Percentiles rank a stretch among this genome's conserved stretches.
Evolutionary conservation across 768 basidiomycete species (phyloP).

Genomic region (Nidularia pulvinata): DNA sequence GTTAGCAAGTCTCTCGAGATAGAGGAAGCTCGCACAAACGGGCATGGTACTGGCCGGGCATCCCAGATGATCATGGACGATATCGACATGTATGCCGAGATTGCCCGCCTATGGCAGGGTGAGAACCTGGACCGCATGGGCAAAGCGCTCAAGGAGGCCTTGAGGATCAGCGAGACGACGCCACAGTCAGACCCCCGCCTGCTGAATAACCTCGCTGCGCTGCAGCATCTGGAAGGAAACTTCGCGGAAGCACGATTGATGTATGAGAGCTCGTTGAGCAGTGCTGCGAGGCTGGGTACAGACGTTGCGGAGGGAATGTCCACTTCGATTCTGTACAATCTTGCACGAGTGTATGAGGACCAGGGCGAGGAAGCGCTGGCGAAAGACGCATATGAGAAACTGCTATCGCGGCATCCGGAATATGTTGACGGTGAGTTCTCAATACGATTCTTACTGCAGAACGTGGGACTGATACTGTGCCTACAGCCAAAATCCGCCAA

Average conservation of each 20-base stretch:
- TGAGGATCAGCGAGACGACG: slow-evolving; percentile 55
- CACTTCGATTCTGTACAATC: slow-evolving; percentile 87
- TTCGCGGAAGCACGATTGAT: slow-evolving; percentile 52
- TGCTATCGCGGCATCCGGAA: slow-evolving; percentile 90
- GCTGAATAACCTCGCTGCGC: slow-evolving; percentile 78
- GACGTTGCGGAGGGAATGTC: slow-evolving; percentile 68
- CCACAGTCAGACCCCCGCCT: slow-evolving; percentile 63
- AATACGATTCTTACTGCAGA: neutral
- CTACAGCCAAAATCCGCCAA: slow-evolving; percentile 87
- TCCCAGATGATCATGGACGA: slow-evolving; percentile 70
- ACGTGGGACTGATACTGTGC: neutral
- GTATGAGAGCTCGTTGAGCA: slow-evolving; percentile 77
- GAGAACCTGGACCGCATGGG: slow-evolving; percentile 75
- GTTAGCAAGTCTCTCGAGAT: slow-evolving; percentile 65
- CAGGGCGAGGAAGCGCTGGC: slow-evolving; percentile 72
- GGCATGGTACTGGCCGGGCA: slow-evolving; percentile 31
- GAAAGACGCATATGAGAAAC: slow-evolving; percentile 84
- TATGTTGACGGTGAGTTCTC: slow-evolving; percentile 84
- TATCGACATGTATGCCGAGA: slow-evolving; percentile 87
- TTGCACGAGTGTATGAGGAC: slow-evolving; percentile 91
- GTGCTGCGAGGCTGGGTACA: slow-evolving; percentile 40
- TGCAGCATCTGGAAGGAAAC: slow-evolving; percentile 71
- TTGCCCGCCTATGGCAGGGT: slow-evolving; percentile 87
- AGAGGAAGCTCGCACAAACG: slow-evolving; percentile 53
- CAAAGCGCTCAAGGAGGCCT: slow-evolving; percentile 73